phyloP scores from a whole-genome alignment of 805 yeast species.

The Metschnikowia rubicola region DNA sequence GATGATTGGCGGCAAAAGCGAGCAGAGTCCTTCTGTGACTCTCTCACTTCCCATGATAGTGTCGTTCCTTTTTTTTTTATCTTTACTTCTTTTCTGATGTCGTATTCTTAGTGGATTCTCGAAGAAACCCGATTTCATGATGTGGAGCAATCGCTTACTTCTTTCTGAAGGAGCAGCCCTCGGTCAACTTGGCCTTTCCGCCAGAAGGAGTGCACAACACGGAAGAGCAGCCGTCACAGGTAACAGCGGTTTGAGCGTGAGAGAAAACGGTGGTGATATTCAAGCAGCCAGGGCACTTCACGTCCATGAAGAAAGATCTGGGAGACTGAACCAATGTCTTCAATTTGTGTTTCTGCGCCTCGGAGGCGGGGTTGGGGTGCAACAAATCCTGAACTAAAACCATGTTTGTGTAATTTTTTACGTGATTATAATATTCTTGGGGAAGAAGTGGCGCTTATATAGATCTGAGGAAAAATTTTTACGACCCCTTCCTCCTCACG shows the following conservation, averaged over 20 bases:
- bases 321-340: slow-evolving; percentile 97
- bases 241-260: slow-evolving; percentile 99
- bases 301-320: slow-evolving; percentile 99
- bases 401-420: slow-evolving; percentile 27
- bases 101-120: too few relatives aligned
- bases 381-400: slow-evolving; percentile 98
- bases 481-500: slow-evolving; percentile 8
- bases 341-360: slow-evolving; percentile 95
- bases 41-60: background rate
- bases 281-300: slow-evolving; percentile 99
- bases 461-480: slow-evolving; percentile 6
- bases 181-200: slow-evolving; percentile 99
- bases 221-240: slow-evolving; percentile 98
- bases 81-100: background rate
- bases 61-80: background rate
- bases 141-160: slow-evolving; percentile 52
- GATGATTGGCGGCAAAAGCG: slow-evolving; percentile 1
- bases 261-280: slow-evolving; percentile 99
- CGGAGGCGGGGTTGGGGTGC: slow-evolving; percentile 96
- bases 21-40: background rate
- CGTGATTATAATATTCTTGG: background rate
- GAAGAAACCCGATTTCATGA: background rate
- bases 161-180: slow-evolving; percentile 99
- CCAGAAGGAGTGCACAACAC: slow-evolving; percentile 99
- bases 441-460: slow-evolving; percentile 3